Evolutionary conservation across 2,329 filamentous ascomycete genomes (phyloP).

Genomic region (Tympanopsis confertula): DNA sequence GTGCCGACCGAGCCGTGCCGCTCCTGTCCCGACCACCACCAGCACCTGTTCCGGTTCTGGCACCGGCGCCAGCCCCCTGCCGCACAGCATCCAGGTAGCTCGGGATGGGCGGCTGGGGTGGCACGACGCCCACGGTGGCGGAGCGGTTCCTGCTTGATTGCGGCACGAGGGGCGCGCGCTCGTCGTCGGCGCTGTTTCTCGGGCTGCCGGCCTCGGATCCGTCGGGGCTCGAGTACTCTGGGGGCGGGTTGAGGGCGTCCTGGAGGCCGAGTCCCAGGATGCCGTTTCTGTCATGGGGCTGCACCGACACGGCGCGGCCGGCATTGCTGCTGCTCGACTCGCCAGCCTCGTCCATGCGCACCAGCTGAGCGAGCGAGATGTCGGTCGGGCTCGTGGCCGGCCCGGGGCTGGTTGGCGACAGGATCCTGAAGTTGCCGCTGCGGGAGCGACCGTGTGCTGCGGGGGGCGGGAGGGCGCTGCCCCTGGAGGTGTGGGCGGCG

Average conservation of each 20-base stretch:
- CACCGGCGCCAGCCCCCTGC: constrained; percentile 32
- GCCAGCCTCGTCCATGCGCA: constrained; percentile 60
- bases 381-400: constrained; percentile 86
- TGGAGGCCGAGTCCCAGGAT: constrained; percentile 33
- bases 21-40: constrained; percentile 31
- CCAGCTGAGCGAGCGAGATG: constrained; percentile 82
- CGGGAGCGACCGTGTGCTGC: constrained; percentile 58
- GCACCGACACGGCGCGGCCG: constrained; percentile 7
- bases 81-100: constrained; percentile 69
- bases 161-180: constrained; percentile 37
- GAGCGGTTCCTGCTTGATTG: constrained; percentile 15
- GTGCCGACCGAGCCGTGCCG: constrained; percentile 13
- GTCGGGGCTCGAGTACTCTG: constrained; percentile 58
- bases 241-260: constrained; percentile 51
- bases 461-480: constrained; percentile 23
- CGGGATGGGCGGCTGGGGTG: constrained; percentile 61
- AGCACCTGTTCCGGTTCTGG: too few relatives aligned
- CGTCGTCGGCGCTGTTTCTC: constrained; percentile 44
- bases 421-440: constrained; percentile 67
- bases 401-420: constrained; percentile 73
- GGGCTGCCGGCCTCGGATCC: constrained; percentile 44
- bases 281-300: constrained; percentile 14
- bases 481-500: constrained; percentile 18
- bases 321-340: constrained; percentile 45
- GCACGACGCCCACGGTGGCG: constrained; percentile 37